These are phyloP conservation scores for Phytophthora pini DNA, from an alignment of 352 stramenopile genomes.

Conservation along the genomic window DNA sequence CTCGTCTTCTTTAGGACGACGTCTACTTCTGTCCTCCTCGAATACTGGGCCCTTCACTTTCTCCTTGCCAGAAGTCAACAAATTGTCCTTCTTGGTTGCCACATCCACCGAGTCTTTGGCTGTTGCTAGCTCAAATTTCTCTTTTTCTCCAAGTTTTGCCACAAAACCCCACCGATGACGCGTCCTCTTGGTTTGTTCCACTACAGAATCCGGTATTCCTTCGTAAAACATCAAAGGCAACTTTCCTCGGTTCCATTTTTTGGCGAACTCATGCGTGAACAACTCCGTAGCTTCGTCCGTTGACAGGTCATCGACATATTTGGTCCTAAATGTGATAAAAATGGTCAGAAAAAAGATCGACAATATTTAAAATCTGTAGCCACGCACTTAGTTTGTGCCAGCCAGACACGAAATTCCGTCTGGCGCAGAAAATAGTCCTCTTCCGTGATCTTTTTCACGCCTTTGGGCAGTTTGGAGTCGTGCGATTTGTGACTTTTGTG, in stretches of 20 bases:
- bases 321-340: slow-evolving; percentile 34
- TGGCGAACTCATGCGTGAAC: slow-evolving; percentile 66
- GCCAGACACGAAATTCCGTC: slow-evolving; percentile 80
- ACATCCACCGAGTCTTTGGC: slow-evolving; percentile 79
- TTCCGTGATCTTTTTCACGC: slow-evolving; percentile 41
- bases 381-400: slow-evolving; percentile 58
- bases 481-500: slow-evolving; percentile 31
- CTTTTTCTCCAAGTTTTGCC: slow-evolving; percentile 59
- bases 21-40: slow-evolving; percentile 11
- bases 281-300: slow-evolving; percentile 56
- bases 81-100: slow-evolving; percentile 60
- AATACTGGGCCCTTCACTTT: slow-evolving; percentile 5
- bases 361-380: neutral
- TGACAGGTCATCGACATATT: slow-evolving; percentile 80
- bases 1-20: slow-evolving; percentile 23
- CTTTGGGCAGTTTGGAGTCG: slow-evolving; percentile 33
- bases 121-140: slow-evolving; percentile 63
- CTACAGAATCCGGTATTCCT: slow-evolving; percentile 61
- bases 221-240: slow-evolving; percentile 73
- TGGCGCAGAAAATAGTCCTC: slow-evolving; percentile 77
- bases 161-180: slow-evolving; percentile 77
- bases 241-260: slow-evolving; percentile 66
- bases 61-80: slow-evolving; percentile 32
- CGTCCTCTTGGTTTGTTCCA: slow-evolving; percentile 76
- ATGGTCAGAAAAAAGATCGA: slow-evolving; percentile 7